Evolutionary conservation across 1,284 basidiomycete genomes (phyloP).

Genomic region (Gymnopus androsaceus): DNA sequence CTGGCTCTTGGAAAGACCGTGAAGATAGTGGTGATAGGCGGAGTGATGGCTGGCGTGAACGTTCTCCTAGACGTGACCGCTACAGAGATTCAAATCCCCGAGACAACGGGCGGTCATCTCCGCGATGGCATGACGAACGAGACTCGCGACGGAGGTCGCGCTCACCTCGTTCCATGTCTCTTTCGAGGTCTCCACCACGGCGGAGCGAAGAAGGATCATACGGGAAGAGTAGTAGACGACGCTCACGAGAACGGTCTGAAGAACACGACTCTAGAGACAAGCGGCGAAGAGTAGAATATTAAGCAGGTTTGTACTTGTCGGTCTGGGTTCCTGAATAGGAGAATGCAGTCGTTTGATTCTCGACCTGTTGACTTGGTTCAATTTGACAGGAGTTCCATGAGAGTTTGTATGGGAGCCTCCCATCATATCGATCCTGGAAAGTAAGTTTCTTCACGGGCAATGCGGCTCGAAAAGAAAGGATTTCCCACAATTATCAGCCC

Average conservation of each 20-base stretch:
- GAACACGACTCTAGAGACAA: conserved; percentile 36
- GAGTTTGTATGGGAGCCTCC: no score
- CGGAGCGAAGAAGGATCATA: conserved; percentile 20
- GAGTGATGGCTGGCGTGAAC: conserved; percentile 17
- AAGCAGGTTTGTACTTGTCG: neutral
- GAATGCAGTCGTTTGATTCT: no score
- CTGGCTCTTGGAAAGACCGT: conserved; percentile 46
- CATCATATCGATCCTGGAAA: no score
- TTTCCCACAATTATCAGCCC: no score
- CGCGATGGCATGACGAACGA: conserved; percentile 12
- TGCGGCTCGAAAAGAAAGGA: no score
- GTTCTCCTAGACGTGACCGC: conserved; percentile 15
- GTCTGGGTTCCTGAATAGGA: neutral
- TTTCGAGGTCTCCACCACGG: conserved; percentile 30
- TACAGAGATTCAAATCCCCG: conserved; percentile 12
- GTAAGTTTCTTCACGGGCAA: no score
- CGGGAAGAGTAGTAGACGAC: conserved; percentile 37
- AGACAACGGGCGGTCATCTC: neutral
- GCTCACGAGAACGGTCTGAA: conserved; percentile 45
- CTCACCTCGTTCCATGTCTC: conserved; percentile 28
- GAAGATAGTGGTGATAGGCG: conserved; percentile 30
- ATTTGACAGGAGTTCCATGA: no score
- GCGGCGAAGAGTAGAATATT: conserved; percentile 38
- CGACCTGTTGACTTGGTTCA: no score
- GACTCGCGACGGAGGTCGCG: conserved; percentile 23